phyloP scores from a whole-genome alignment of 2,329 filamentous ascomycete species.

The Sclerotinia minor region DNA sequence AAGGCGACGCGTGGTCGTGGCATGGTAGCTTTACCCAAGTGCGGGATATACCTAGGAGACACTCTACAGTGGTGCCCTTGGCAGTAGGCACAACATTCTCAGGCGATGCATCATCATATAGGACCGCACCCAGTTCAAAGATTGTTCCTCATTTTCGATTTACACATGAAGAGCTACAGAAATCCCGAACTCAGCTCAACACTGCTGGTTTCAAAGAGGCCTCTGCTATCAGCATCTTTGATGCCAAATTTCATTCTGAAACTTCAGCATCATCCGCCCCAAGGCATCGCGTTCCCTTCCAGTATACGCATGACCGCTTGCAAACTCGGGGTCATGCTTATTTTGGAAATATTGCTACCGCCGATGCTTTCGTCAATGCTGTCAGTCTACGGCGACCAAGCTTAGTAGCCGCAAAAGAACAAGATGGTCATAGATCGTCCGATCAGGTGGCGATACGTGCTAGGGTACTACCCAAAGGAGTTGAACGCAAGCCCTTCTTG shows the following conservation, averaged over 20 bases:
- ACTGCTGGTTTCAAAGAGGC: background rate
- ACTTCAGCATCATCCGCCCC: background rate
- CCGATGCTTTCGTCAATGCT: slow-evolving; percentile 50
- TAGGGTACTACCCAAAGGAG: slow-evolving; percentile 46
- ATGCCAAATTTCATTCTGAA: slow-evolving; percentile 5
- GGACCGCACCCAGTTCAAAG: background rate
- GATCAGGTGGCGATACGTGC: slow-evolving; percentile 46
- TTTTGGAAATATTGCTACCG: slow-evolving; percentile 46
- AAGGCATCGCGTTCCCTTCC: slow-evolving; percentile 30
- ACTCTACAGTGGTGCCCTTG: slow-evolving; percentile 24
- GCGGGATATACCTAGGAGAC: slow-evolving; percentile 30
- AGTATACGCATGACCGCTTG: slow-evolving; percentile 43
- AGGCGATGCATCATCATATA: background rate
- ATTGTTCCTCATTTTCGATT: background rate
- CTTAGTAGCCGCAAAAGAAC: slow-evolving; percentile 22
- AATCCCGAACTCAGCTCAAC: background rate
- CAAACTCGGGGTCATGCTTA: slow-evolving; percentile 47
- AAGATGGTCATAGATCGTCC: slow-evolving; percentile 8
- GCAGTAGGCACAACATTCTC: background rate
- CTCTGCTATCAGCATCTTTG: background rate
- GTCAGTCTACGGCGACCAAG: slow-evolving; percentile 45
- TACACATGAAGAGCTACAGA: background rate
- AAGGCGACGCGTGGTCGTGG: slow-evolving; percentile 25
- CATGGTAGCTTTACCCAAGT: slow-evolving; percentile 30
- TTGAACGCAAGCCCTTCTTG: slow-evolving; percentile 48